phyloP scores from a whole-genome alignment of 2,329 filamentous ascomycete genomes.

The Trichoderma sp. region DNA sequence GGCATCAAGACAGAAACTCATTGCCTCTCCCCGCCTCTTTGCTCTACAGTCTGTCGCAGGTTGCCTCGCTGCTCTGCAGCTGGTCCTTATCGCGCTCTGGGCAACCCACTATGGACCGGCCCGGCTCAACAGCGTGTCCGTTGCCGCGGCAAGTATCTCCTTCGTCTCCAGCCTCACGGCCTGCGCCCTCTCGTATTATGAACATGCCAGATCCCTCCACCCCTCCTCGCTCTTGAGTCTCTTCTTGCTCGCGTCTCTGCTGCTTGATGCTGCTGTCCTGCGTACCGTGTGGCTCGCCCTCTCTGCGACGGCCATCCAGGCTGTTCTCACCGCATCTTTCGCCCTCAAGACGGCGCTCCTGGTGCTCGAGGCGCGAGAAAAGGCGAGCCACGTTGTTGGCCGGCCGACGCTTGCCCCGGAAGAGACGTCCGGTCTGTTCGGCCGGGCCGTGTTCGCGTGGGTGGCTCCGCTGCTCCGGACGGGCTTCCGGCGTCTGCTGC shows the following conservation, averaged over 20 bases:
- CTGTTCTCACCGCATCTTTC: conserved; percentile 38
- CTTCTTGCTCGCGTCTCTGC: conserved; percentile 39
- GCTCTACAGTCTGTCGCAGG: conserved; percentile 31
- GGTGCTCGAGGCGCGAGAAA: conserved; percentile 44
- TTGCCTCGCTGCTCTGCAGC: conserved; percentile 37
- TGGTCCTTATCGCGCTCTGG: conserved; percentile 40
- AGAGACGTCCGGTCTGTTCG: conserved; percentile 43
- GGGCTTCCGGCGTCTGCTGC: conserved; percentile 41
- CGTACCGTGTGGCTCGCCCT: conserved; percentile 39
- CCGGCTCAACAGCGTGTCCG: conserved; percentile 34
- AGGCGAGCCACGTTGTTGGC: conserved; percentile 38
- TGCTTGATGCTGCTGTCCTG: conserved; percentile 35
- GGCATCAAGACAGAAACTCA: not conserved
- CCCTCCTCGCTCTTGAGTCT: conserved; percentile 38
- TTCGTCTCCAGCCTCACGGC: conserved; percentile 35
- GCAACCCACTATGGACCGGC: conserved; percentile 26
- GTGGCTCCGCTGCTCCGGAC: conserved; percentile 40
- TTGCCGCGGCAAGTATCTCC: conserved; percentile 36
- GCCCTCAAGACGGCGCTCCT: conserved; percentile 40
- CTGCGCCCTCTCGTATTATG: conserved; percentile 29
- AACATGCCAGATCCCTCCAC: conserved; percentile 37
- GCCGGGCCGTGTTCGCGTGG: conserved; percentile 44
- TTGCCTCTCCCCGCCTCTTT: not conserved
- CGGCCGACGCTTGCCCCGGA: conserved; percentile 39
- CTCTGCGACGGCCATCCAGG: conserved; percentile 31